Evolutionary conservation across 2,329 filamentous ascomycete species (phyloP), one percentile per base, ranked within the genome.

Genomic region (Amylocarpus encephaloides): DNA sequence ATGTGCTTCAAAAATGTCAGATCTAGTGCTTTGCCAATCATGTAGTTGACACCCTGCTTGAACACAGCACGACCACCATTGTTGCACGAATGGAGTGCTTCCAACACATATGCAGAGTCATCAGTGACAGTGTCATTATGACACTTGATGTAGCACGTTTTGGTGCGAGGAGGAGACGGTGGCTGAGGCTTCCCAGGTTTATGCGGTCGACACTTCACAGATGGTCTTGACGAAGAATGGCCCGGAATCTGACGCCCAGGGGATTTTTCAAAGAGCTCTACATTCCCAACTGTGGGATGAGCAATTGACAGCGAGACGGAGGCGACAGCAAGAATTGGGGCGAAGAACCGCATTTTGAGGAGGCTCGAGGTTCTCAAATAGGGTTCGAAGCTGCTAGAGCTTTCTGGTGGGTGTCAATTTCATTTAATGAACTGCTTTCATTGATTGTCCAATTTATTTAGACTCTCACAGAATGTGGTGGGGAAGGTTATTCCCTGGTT

Each of bases 1-100:
- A 87, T 73, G 55, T 78, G 70, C 39, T 79, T 71, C 15, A 86
- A 68, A 63, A 83, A 85, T 0, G 79, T 84, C 57, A 86, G 66
- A 58, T 87, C 79, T 32, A 87, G 63, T 0, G 82, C 79, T 0
- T 79, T 85, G 12, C 75, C 81, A 53, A 87, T 76, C 1, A 73
- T 78, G 62, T 86, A 87, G 9, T 71, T 73, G 50, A 72, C 68
- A 29, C 77, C 75, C 54, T 71, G 67, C 11, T 71, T 70, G 43
- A 71, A 70, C 42, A 84, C 78, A 1, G 83, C 78, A 55, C 75
- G 75, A 2, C 81, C 81, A 13, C 80, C 80, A 56, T 79, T 70
- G 59, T 83, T 84, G 65, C 81, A 84, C 35, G 71, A 60, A 40
- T 80, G 68, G 49, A 84, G 66, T 0, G 80, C 79, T 1, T 70